Conservation (phyloP, 495 filamentous ascomycete genomes). For the Hamigera avellanea region DNA sequence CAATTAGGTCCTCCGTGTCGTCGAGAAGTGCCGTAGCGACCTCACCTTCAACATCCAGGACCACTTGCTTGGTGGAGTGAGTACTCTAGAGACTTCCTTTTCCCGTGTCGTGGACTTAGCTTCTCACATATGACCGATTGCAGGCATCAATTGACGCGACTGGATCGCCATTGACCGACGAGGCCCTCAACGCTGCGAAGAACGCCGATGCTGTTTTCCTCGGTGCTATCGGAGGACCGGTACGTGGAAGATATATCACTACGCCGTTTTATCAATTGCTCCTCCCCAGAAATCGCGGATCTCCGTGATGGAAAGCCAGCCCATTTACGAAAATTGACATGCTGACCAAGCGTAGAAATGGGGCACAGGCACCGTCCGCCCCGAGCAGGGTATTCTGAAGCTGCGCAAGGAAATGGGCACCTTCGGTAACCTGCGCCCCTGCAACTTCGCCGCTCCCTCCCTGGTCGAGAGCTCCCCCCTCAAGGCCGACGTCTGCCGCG, state of each 20-base stretch:
- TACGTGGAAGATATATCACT: constrained; percentile 21
- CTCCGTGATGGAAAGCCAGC: too few species aligned
- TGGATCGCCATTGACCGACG: constrained; percentile 67
- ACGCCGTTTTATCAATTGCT: background rate
- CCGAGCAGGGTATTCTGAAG: constrained; percentile 86
- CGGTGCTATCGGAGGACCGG: constrained; percentile 89
- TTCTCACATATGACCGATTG: background rate
- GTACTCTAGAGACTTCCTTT: constrained; percentile 18
- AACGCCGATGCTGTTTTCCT: constrained; percentile 84
- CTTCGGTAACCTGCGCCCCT: constrained; percentile 95
- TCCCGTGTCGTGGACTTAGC: background rate
- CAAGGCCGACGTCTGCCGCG: constrained; percentile 74
- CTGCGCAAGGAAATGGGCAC: constrained; percentile 91
- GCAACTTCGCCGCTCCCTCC: constrained; percentile 86
- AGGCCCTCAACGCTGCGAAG: constrained; percentile 78
- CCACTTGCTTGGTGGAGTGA: constrained; percentile 85
- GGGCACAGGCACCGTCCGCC: constrained; percentile 80
- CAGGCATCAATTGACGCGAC: constrained; percentile 76
- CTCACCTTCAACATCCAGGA: constrained; percentile 83
- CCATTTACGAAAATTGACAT: too few species aligned
- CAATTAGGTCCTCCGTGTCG: constrained; percentile 47
- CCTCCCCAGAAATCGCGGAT: background rate
- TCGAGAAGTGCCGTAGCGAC: constrained; percentile 57
- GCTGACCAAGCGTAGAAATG: constrained; percentile 52
- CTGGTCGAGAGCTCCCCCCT: constrained; percentile 83